Evolutionary conservation across 306 rosid genomes (phyloP), one percentile per base, ranked within the genome.

Genomic region (Trifolium fragiferum): DNA sequence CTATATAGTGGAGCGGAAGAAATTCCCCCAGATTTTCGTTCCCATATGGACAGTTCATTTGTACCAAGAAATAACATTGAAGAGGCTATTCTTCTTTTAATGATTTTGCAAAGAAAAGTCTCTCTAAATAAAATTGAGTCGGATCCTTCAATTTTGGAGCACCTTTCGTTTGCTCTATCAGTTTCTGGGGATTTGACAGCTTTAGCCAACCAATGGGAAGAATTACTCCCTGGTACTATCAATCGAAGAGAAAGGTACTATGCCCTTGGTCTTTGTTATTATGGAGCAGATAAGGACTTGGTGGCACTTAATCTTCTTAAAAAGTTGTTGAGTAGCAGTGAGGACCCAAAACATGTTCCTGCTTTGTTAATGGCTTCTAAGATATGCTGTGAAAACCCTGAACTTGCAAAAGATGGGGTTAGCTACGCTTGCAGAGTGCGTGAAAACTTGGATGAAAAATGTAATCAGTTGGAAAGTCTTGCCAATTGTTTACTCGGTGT

Each of bases 71-170:
- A 83, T 81, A 95, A 90, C 82, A 72, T 86, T 78, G 99, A 95
- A 82, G 99, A 95, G 87, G 96, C 99, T 78, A 89, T 92, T 81
- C 97, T 95, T 72, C 84, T 95, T 74, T 79, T 95, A 35, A 89
- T 92, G 92, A 90, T 95, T 76, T 85, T 95, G 75, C 76, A 87
- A 44, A 92, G 90, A 80, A 89, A 89, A 80, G 65, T 77, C 15
- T 55, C 82, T 78, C 82, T 87, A 5, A 85, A 79, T 54, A 87
- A 80, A 89, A 90, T 92, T 82, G 81, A 87, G 72, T 89, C 93
- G 99, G 99, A 95, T 86, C 97, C 95, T 25, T 95, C 98, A 77
- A 90, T 92, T 82, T 70, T 95, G 83, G 97, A 95, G 75, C 98
- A 92, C 78, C 99, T 95, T 69, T 85, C 97, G 21, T 95, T 87